Percentiles rank a stretch among this genome's conserved stretches.
phyloP scores from a whole-genome alignment of 106 monocot species.

The Allium sativum region DNA sequence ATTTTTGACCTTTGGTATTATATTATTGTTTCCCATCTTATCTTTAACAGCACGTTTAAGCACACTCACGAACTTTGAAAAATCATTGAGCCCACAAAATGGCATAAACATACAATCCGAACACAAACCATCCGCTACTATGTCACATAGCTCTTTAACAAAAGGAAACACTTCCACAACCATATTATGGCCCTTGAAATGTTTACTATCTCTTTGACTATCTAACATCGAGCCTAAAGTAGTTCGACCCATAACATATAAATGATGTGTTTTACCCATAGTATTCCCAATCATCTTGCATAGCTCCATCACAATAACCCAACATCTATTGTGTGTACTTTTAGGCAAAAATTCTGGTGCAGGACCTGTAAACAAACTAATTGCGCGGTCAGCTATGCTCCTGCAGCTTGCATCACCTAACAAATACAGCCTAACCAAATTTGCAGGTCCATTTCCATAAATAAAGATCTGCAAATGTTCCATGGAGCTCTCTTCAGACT shows the following conservation, averaged over 20 bases:
- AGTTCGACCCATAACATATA: slow-evolving; percentile 44
- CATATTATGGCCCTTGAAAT: neutral
- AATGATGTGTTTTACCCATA: slow-evolving; percentile 25
- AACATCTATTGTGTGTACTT: slow-evolving; percentile 10
- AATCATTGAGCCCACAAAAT: slow-evolving; percentile 12
- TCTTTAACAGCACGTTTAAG: slow-evolving; percentile 11
- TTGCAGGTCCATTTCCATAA: slow-evolving; percentile 28
- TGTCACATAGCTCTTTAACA: slow-evolving; percentile 21
- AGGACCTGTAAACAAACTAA: slow-evolving; percentile 26
- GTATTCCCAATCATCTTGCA: slow-evolving; percentile 33
- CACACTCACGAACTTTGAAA: slow-evolving; percentile 30
- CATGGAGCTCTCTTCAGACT: neutral
- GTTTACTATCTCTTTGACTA: neutral
- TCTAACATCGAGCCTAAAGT: slow-evolving; percentile 25
- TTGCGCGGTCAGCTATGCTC: slow-evolving; percentile 15
- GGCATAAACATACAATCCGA: neutral
- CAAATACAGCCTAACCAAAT: slow-evolving; percentile 51
- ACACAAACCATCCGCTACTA: slow-evolving; percentile 5
- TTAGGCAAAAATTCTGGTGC: slow-evolving; percentile 9
- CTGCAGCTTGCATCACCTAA: neutral
- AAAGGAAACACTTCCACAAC: slow-evolving; percentile 33
- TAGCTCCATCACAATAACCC: slow-evolving; percentile 47
- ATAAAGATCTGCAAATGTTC: slow-evolving; percentile 43
- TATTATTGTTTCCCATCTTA: neutral
- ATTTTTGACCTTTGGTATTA: slow-evolving; percentile 3